Evolutionary conservation across 306 rosid species (phyloP).

Genomic region (Senna tora): DNA sequence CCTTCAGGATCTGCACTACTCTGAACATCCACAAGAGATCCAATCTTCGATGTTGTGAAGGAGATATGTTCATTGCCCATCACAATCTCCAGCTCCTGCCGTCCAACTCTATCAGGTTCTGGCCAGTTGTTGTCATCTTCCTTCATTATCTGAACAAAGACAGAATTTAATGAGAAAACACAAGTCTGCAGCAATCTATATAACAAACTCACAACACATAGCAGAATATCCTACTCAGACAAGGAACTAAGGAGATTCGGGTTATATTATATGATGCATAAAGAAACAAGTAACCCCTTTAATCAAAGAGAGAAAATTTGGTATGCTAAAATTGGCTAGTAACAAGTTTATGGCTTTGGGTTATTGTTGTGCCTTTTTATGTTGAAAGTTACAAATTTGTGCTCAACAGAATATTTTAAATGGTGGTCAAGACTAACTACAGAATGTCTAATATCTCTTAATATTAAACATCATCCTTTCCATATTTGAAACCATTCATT

Average conservation of each 20-base stretch:
- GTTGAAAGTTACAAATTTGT: background rate
- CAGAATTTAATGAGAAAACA: background rate
- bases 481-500: background rate
- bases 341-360: background rate
- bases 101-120: constrained; percentile 91
- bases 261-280: background rate
- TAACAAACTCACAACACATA: background rate
- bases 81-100: constrained; percentile 97
- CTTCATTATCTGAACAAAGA: constrained; percentile 71
- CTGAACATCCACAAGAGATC: constrained; percentile 96
- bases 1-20: constrained; percentile 99
- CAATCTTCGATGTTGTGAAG: constrained; percentile 94
- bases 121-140: constrained; percentile 99
- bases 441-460: background rate
- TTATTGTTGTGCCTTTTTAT: background rate
- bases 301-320: background rate
- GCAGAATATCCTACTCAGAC: background rate
- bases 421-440: background rate
- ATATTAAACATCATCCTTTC: background rate
- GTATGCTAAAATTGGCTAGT: background rate
- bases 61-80: constrained; percentile 99
- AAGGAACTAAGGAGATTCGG: background rate
- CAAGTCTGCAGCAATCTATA: background rate
- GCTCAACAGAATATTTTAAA: background rate
- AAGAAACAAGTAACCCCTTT: background rate